phyloP scores from a whole-genome alignment of 192 early-diverging fungal species.

The Oehlia diaphana region DNA sequence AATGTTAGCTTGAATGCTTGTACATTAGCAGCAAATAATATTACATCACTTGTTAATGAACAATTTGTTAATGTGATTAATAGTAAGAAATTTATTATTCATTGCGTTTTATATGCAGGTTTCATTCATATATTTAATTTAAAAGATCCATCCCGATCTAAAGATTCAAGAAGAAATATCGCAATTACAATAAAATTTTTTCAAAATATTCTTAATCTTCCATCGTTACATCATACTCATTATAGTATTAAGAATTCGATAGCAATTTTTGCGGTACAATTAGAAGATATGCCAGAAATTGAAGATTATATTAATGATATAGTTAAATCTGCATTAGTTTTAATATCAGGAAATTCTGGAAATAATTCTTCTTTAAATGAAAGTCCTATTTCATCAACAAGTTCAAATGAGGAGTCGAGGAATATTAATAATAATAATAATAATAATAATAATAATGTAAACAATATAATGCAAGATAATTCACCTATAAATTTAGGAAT shows the following conservation, averaged over 20 bases:
- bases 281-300: not conserved
- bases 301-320: conserved; percentile 9
- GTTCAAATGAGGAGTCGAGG: not conserved
- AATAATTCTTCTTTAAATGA: not conserved
- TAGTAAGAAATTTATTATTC: conserved; percentile 22
- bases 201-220: not conserved
- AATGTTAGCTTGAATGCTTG: not conserved
- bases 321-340: not conserved
- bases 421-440: not conserved
- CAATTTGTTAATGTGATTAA: conserved; percentile 16
- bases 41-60: conserved; percentile 12
- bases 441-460: no score
- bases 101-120: conserved; percentile 24
- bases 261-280: conserved; percentile 13
- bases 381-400: not conserved
- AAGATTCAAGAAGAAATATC: not conserved
- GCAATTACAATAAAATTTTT: not conserved
- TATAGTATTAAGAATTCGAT: not conserved
- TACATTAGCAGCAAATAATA: conserved; percentile 8
- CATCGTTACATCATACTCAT: conserved; percentile 15
- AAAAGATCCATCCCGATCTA: not conserved
- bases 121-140: conserved; percentile 19
- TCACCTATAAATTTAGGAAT: not conserved
- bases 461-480: not conserved
- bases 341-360: not conserved